Conservation (phyloP, 768 basidiomycete genomes). For the Favolaschia claudopus region DNA sequence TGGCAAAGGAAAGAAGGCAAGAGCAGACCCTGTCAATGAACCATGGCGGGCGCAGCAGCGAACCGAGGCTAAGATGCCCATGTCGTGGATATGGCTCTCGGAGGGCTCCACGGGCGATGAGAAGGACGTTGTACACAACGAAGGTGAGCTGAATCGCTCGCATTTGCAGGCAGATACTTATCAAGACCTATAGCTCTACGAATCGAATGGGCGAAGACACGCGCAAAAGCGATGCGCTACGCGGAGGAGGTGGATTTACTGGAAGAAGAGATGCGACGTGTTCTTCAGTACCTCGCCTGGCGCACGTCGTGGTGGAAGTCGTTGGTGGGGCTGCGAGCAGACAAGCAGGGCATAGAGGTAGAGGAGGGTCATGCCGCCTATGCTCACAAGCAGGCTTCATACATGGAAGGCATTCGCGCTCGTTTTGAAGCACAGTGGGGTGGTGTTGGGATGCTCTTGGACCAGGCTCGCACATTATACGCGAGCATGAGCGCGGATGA, state of each 20-base stretch:
- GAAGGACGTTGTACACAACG: neutral
- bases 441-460: too few relatives aligned
- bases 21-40: too few relatives aligned
- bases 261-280: constrained; percentile 14
- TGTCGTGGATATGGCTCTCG: neutral
- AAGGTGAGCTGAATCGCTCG: neutral
- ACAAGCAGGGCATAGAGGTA: too few relatives aligned
- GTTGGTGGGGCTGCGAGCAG: too few relatives aligned
- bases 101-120: neutral
- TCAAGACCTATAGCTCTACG: neutral
- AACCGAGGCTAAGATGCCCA: neutral
- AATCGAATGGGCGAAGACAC: neutral
- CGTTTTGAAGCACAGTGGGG: too few relatives aligned
- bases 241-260: constrained; percentile 7
- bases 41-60: too few relatives aligned
- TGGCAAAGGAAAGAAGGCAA: neutral
- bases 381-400: too few relatives aligned
- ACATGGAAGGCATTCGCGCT: too few relatives aligned
- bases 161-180: too few relatives aligned
- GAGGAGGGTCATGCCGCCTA: too few relatives aligned
- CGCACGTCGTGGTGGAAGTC: neutral
- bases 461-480: too few relatives aligned
- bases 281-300: neutral
- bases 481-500: too few relatives aligned
- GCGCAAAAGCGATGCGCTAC: neutral